phyloP scores from a whole-genome alignment of 1,284 basidiomycete species.

The Ceratobasidium theobromae region DNA sequence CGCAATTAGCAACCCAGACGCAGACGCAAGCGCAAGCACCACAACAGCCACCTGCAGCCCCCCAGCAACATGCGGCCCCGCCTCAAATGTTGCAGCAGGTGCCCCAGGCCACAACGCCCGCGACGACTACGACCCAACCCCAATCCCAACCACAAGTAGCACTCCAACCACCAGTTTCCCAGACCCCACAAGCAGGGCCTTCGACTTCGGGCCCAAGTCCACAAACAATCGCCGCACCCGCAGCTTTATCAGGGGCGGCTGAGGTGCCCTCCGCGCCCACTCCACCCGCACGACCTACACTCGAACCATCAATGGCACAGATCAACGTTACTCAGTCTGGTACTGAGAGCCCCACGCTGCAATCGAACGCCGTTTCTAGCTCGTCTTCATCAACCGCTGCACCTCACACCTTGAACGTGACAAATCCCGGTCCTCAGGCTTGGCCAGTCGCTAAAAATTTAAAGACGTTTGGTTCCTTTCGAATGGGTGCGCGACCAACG shows the following conservation, averaged over 20 bases:
- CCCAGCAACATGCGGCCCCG: neutral
- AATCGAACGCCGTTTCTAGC: neutral
- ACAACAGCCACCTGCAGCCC: neutral
- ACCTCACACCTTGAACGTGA: conserved; percentile 19
- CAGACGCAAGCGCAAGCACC: conserved; percentile 1
- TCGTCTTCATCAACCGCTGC: neutral
- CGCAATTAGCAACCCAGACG: neutral
- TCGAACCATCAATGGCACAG: conserved; percentile 25
- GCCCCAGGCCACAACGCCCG: neutral
- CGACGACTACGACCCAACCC: neutral
- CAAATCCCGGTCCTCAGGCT: conserved; percentile 34
- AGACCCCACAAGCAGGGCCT: conserved; percentile 12
- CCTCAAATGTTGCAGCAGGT: neutral
- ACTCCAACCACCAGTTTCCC: neutral
- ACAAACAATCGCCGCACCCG: neutral
- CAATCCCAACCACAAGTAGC: conserved; percentile 12
- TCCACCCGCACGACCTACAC: neutral
- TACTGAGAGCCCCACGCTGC: neutral
- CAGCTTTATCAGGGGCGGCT: neutral
- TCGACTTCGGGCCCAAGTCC: neutral
- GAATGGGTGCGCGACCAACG: conserved; percentile 35
- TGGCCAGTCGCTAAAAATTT: conserved; percentile 34
- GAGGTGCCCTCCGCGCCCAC: neutral
- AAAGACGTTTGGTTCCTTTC: conserved; percentile 23
- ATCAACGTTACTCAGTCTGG: conserved; percentile 11